Percentiles rank a stretch among this genome's conserved stretches.
These are phyloP conservation scores for Ajuga reptans DNA, from an alignment of 305 asterid species.

Conservation along the genomic window DNA sequence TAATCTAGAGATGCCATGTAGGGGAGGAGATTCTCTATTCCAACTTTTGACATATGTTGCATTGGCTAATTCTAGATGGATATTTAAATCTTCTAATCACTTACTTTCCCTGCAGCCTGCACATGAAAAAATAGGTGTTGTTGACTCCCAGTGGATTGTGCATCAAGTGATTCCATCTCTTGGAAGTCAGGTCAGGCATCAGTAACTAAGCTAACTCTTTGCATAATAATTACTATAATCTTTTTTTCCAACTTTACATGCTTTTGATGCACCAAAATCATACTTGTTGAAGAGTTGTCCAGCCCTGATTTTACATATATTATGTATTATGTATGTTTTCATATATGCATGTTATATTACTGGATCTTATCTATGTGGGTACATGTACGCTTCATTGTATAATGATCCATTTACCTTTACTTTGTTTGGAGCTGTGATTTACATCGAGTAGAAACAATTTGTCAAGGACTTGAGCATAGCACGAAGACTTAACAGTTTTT, in stretches of 20 bases:
- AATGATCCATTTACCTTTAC: not conserved
- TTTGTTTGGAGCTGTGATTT: not conserved
- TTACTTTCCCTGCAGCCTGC: constrained; percentile 54
- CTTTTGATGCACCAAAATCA: not conserved
- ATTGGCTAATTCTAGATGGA: constrained; percentile 15
- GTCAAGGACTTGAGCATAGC: not conserved
- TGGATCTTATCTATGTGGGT: not conserved
- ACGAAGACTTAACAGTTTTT: not conserved
- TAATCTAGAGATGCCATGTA: not conserved
- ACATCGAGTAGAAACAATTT: not conserved
- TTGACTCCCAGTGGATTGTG: constrained; percentile 85
- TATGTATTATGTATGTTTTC: not conserved
- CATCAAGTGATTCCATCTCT: constrained; percentile 88
- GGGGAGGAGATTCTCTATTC: not conserved
- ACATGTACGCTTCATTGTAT: not conserved
- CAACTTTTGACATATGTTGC: not conserved
- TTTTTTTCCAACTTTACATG: not conserved
- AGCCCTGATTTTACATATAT: not conserved
- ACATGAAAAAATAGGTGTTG: constrained; percentile 82
- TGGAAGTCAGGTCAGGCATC: constrained; percentile 66
- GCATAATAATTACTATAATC: not conserved
- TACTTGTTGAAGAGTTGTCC: not conserved
- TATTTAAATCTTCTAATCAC: constrained; percentile 9
- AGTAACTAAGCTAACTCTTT: not conserved
- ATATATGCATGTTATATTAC: not conserved